These are phyloP conservation scores for Exsudoporus floridanus DNA, from an alignment of 1,284 basidiomycete species.

Conservation along the genomic window DNA sequence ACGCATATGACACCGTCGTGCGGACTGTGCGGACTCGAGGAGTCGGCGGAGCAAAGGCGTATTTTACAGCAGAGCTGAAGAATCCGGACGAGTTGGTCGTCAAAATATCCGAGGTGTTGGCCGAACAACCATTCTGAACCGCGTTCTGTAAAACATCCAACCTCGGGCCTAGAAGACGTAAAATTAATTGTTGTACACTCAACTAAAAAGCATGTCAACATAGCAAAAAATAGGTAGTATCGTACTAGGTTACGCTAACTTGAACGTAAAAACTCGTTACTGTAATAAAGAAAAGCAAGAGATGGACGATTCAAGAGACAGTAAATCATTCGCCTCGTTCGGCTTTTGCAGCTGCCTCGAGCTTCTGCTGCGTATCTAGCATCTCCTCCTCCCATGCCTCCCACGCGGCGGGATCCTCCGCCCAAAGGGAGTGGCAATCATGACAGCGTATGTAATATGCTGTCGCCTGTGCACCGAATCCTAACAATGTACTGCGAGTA, in stretches of 20 bases:
- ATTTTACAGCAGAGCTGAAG: slow-evolving; percentile 54
- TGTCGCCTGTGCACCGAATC: slow-evolving; percentile 35
- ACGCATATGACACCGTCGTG: slow-evolving; percentile 42
- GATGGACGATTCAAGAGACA: background rate
- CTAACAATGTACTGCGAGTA: slow-evolving; percentile 40
- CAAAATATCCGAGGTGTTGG: slow-evolving; percentile 49
- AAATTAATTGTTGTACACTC: background rate
- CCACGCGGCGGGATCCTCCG: slow-evolving; percentile 32
- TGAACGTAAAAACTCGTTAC: background rate
- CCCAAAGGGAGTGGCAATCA: slow-evolving; percentile 42
- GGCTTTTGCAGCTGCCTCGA: slow-evolving; percentile 14
- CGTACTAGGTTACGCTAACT: background rate
- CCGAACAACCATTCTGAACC: slow-evolving; percentile 46
- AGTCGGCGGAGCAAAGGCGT: slow-evolving; percentile 50
- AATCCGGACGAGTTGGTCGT: slow-evolving; percentile 47
- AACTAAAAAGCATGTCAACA: background rate
- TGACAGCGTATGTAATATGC: slow-evolving; percentile 52
- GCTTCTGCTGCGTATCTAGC: slow-evolving; percentile 35
- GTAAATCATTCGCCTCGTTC: background rate
- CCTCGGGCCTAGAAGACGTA: background rate
- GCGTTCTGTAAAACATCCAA: background rate
- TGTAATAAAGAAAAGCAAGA: background rate
- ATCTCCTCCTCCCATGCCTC: slow-evolving; percentile 42
- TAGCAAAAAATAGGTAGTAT: slow-evolving; percentile 1
- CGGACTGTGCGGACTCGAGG: slow-evolving; percentile 42